Evolutionary conservation across 495 filamentous ascomycete genomes (phyloP).

Genomic region (Echria macrotheca): DNA sequence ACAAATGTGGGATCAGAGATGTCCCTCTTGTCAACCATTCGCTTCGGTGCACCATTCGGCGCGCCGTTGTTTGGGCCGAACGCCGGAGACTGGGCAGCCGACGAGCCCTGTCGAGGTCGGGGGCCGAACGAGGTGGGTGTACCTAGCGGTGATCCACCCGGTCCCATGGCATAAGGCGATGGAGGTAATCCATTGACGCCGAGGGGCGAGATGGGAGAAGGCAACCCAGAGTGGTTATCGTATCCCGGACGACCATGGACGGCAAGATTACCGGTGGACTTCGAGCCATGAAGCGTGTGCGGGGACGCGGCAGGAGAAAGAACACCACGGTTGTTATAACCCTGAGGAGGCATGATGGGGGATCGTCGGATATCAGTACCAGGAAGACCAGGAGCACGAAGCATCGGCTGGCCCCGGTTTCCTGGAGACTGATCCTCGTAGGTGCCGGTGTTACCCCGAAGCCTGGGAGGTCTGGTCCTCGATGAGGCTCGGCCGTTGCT

Average conservation of each 20-base stretch:
- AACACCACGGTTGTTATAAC: conserved; percentile 32
- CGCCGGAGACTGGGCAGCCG: conserved; percentile 45
- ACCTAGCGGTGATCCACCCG: conserved; percentile 22
- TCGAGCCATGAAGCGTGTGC: conserved; percentile 20
- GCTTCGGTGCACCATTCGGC: conserved; percentile 47
- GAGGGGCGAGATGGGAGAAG: conserved; percentile 42
- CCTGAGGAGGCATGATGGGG: conserved; percentile 44
- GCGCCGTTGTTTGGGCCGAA: conserved; percentile 14
- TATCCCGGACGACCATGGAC: conserved; percentile 28
- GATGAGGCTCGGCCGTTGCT: conserved; percentile 43
- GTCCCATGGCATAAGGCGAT: conserved; percentile 20
- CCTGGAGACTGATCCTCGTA: conserved; percentile 38
- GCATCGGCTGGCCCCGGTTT: conserved; percentile 21
- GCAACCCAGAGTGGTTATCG: conserved; percentile 29
- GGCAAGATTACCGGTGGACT: conserved; percentile 27
- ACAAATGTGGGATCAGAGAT: conserved; percentile 83
- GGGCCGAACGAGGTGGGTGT: conserved; percentile 22
- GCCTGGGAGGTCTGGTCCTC: conserved; percentile 38
- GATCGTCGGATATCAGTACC: conserved; percentile 41
- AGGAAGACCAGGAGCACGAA: conserved; percentile 41
- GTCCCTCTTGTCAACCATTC: conserved; percentile 62
- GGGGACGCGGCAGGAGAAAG: conserved; percentile 24
- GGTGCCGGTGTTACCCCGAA: conserved; percentile 38
- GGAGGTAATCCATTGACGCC: conserved; percentile 26
- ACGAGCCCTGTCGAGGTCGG: conserved; percentile 28